Conservation (phyloP, 2,329 filamentous ascomycete genomes). For the Ascochyta lentis region DNA sequence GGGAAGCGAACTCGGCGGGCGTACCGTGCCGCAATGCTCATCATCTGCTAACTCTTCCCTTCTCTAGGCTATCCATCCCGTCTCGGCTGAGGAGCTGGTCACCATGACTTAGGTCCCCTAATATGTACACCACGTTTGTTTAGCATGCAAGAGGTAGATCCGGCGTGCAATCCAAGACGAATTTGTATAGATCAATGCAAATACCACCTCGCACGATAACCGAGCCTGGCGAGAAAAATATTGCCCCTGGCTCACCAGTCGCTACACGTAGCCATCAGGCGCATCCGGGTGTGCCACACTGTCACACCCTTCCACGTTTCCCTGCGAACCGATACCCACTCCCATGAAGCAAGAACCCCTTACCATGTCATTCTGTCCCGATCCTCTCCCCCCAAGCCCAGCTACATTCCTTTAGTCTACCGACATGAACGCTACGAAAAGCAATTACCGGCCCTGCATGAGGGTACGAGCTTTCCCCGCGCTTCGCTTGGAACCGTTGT, state of each 20-base stretch:
- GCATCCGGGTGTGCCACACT: too few relatives aligned
- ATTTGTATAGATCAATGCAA: slow-evolving; percentile 9
- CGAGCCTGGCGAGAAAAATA: too few relatives aligned
- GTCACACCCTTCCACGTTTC: too few relatives aligned
- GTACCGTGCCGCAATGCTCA: not conserved
- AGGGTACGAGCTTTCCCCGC: slow-evolving; percentile 11
- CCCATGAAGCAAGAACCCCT: not conserved
- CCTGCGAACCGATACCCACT: too few relatives aligned
- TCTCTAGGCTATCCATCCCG: slow-evolving; percentile 46
- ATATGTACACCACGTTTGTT: too few relatives aligned
- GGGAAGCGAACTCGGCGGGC: slow-evolving; percentile 22
- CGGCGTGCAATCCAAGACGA: slow-evolving; percentile 1
- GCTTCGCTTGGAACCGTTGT: slow-evolving; percentile 13
- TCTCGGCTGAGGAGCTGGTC: slow-evolving; percentile 49
- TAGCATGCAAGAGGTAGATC: slow-evolving; percentile 6
- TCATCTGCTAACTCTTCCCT: slow-evolving; percentile 20
- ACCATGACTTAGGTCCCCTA: slow-evolving; percentile 35
- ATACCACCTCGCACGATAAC: not conserved
- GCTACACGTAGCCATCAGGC: too few relatives aligned
- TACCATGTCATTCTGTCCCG: not conserved
- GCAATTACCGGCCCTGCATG: slow-evolving; percentile 9
- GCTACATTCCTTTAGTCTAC: not conserved
- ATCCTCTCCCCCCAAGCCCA: not conserved
- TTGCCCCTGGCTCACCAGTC: too few relatives aligned
- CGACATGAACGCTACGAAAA: slow-evolving; percentile 4